Conservation (phyloP, 2,329 filamentous ascomycete genomes). For the Reticulascus tulasneorum region DNA sequence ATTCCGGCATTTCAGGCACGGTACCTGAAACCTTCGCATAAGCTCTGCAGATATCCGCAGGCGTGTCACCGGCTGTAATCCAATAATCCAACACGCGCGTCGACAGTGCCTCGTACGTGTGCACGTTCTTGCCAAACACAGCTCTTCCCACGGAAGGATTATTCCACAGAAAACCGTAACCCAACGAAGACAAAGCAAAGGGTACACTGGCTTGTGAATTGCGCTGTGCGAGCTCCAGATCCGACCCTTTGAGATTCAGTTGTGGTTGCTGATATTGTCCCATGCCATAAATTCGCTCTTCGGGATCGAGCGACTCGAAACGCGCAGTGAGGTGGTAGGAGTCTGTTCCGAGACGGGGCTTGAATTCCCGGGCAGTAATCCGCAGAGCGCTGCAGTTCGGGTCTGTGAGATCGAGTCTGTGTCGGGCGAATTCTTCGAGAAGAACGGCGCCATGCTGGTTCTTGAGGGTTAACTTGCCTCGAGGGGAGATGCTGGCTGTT, state of each 20-base stretch:
- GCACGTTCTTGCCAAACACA: conserved; percentile 54
- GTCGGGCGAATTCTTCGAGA: conserved; percentile 27
- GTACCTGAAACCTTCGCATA: conserved; percentile 52
- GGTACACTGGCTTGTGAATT: conserved; percentile 61
- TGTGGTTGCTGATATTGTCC: conserved; percentile 61
- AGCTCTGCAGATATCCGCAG: conserved; percentile 47
- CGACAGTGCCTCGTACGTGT: conserved; percentile 54
- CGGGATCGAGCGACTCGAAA: conserved; percentile 46
- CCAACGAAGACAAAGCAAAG: conserved; percentile 52
- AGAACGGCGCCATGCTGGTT: conserved; percentile 22
- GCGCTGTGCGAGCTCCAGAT: conserved; percentile 58
- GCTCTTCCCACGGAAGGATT: conserved; percentile 56
- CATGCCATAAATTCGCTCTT: conserved; percentile 61
- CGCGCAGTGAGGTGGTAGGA: conserved; percentile 50
- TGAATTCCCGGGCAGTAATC: conserved; percentile 52
- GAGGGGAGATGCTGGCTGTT: conserved; percentile 20
- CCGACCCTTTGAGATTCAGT: conserved; percentile 54
- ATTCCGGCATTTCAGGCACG: conserved; percentile 62
- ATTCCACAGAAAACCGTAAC: conserved; percentile 61
- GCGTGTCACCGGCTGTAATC: conserved; percentile 52
- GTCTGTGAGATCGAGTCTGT: conserved; percentile 32
- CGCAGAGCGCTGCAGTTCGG: conserved; percentile 53
- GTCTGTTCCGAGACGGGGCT: conserved; percentile 41
- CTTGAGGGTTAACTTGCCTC: conserved; percentile 25
- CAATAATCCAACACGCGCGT: conserved; percentile 56